Conservation (phyloP, 176 grass and related monocot species). For the Hordeum vulgare region DNA sequence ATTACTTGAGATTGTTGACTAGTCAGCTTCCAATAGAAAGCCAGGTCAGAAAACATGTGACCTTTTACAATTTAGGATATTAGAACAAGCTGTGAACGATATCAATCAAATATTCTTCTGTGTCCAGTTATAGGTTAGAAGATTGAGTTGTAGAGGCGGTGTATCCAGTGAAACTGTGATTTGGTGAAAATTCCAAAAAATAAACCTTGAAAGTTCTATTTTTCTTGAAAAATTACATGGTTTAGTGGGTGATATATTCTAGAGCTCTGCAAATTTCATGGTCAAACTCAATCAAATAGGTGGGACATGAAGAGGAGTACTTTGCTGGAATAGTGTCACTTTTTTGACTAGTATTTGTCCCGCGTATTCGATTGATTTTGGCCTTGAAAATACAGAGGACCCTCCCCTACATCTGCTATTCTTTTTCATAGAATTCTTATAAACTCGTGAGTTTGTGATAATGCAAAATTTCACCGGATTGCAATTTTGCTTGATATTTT, state of each 20-base stretch:
- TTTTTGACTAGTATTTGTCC: neutral
- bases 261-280: neutral
- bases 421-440: neutral
- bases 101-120: conserved; percentile 8
- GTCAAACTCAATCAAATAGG: neutral
- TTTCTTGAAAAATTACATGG: neutral
- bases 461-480: neutral
- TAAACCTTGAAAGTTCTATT: neutral
- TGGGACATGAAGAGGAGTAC: neutral
- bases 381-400: neutral
- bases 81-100: neutral
- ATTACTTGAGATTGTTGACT: conserved; percentile 87
- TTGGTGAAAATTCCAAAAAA: neutral
- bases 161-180: neutral
- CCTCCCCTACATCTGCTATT: neutral
- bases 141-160: neutral
- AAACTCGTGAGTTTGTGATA: neutral
- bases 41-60: conserved; percentile 47
- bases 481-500: neutral
- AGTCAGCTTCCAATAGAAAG: conserved; percentile 98
- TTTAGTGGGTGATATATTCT: neutral
- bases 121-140: neutral
- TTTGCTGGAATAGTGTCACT: neutral
- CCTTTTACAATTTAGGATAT: neutral
- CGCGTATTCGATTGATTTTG: neutral